Base-by-base conservation (phyloP, 2,329 filamentous ascomycete genomes). In the Didymella lethalis region DNA sequence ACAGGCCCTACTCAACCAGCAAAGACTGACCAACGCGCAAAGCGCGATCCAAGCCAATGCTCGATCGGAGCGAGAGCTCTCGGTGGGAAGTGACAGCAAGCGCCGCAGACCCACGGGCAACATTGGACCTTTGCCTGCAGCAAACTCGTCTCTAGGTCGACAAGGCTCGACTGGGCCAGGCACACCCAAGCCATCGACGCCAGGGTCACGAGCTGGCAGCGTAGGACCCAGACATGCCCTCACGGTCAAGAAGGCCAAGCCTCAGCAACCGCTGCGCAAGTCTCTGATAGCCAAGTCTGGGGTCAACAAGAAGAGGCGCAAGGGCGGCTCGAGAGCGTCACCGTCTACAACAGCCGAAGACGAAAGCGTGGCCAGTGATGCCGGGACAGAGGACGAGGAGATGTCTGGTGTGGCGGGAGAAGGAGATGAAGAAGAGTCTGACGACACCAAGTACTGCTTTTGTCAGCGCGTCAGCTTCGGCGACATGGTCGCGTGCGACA, bases 401-500 rank as follows among this genome's bases (percentile, higher is more conserved):
- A 88, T 66, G 87, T 86, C 68, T 74, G 78, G 59, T 61, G 76
- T 66, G 78, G 86, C 69, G 7, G 69, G 65, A 3, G 71, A 64
- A 1, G 73, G 71, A 23, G 74, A 76, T 8, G 89, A 92, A 48
- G 90, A 92, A 55, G 89, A 89, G 41, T 88, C 89, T 63, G 90
- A 93, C 77, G 89, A 90, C 72, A 91, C 80, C 57, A 82, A 92
- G 75, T 95, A 95, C 78, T 95, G 91, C 78, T 83, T 89, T 29
- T 95, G 91, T 76, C 89, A 93, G 75, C 90, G 90, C 68, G 89
- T 93, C 65, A 92, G 90, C 76, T 93, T 91, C 72, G 91, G 91
- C 61, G 90, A 94, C 72, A 95, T 95, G 91, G 91, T 95, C 63
- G 91, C 90, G 29, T 95, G 91, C 79, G 91, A 95, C 80, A 94